Evolutionary conservation across 805 yeast species (phyloP), one percentile per base, ranked within the genome.

Genomic region (Wickerhamomyces chambardii): DNA sequence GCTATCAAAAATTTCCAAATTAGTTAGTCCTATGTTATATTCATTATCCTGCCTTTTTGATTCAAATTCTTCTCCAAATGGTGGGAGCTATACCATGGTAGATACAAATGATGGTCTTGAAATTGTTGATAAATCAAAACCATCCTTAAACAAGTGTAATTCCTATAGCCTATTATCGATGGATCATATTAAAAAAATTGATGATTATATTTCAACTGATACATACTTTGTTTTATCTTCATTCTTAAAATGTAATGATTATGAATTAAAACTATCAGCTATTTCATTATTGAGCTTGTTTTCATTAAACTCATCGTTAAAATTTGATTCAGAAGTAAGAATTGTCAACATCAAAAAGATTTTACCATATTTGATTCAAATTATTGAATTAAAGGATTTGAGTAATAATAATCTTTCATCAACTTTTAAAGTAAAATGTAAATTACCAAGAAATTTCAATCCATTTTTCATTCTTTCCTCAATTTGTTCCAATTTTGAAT

Each of bases 391-490:
- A 8, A 15, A 16, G 8, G 5, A 8, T 8, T 24, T n/a, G 6
- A 6, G 12, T 11, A 11, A 24, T 12, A 30, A 29, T 9, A 19
- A 21, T 18, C 4, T 4, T 15, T 12, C 16, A 17, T 17, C 16
- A 10, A 17, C 12, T 2, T 49, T 40, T 33, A 43, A 45, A 29
- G 42, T 46, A 29, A 37, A 36, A 26, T 29, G 40, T 31, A 41
- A 39, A 28, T 33, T 44, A n/a, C 44, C 49, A 15, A 42, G 44
- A 25, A 39, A 40, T 8, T 48, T 44, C 33, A 49, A 51, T 22
- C 66, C 68, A 6, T 39, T 61, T 6, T 50, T 51, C 34, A 45
- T 60, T 9, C 32, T 64, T 12, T 58, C 65, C 1, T 51, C 50
- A 27, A 44, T 63, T 2, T 55, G 62, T 7, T 47, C 57, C 27